phyloP scores from a whole-genome alignment of 306 rosid genomes.

The Corylus avellana region DNA sequence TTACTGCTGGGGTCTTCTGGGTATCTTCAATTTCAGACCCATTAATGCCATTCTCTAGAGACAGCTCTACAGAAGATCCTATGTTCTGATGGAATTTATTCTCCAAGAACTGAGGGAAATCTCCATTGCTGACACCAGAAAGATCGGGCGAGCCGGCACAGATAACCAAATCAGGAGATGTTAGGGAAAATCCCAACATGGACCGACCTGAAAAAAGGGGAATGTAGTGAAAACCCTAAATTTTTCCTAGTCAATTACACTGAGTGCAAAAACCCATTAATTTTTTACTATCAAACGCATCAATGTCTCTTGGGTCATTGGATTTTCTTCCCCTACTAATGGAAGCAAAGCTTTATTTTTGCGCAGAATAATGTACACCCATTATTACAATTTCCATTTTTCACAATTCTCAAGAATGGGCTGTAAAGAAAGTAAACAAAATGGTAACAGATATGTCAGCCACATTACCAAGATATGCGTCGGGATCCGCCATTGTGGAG shows the following conservation, averaged over 20 bases:
- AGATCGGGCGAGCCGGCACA: constrained; percentile 66
- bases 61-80: constrained; percentile 68
- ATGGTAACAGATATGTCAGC: constrained; percentile 18
- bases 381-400: neutral
- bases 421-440: constrained; percentile 20
- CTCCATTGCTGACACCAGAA: constrained; percentile 39
- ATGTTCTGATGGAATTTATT: constrained; percentile 36
- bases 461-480: constrained; percentile 26
- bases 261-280: constrained; percentile 13
- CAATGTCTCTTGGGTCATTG: constrained; percentile 36
- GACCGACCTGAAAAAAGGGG: constrained; percentile 49
- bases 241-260: constrained; percentile 29
- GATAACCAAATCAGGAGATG: constrained; percentile 66
- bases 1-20: constrained; percentile 60
- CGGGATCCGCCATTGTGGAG: constrained; percentile 48
- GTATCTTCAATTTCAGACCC: constrained; percentile 42
- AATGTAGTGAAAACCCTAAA: neutral
- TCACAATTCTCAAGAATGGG: constrained; percentile 24
- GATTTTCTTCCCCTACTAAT: constrained; percentile 11
- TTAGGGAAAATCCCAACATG: constrained; percentile 49
- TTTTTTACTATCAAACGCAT: constrained; percentile 23
- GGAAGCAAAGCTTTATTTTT: constrained; percentile 27
- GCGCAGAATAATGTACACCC: neutral
- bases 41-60: constrained; percentile 75
- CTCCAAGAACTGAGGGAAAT: constrained; percentile 60